These are phyloP conservation scores for Melanomma pulvis-pyrius DNA, from an alignment of 495 filamentous ascomycete species.

Conservation along the genomic window DNA sequence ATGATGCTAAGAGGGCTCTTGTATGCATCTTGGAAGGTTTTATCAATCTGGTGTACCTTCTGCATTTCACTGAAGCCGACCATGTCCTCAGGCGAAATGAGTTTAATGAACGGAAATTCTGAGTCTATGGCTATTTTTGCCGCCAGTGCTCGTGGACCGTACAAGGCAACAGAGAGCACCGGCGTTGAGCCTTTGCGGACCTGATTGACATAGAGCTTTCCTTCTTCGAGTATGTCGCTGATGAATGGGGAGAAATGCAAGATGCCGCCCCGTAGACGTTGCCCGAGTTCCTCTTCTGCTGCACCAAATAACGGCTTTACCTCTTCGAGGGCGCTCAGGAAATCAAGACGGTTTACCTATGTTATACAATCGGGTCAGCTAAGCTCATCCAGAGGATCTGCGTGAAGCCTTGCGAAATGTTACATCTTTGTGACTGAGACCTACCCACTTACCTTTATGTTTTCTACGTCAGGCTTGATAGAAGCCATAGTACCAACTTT, in stretches of 20 bases:
- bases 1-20: slow-evolving; percentile 87
- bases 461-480: slow-evolving; percentile 78
- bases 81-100: slow-evolving; percentile 85
- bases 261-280: slow-evolving; percentile 76
- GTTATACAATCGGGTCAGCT: background rate
- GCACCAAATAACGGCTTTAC: slow-evolving; percentile 93
- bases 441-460: slow-evolving; percentile 71
- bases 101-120: slow-evolving; percentile 90
- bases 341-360: slow-evolving; percentile 62
- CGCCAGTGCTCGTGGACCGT: slow-evolving; percentile 87
- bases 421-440: background rate
- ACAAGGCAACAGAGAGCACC: slow-evolving; percentile 78
- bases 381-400: background rate
- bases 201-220: slow-evolving; percentile 75
- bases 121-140: slow-evolving; percentile 86
- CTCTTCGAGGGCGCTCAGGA: slow-evolving; percentile 83
- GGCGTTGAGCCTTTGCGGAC: slow-evolving; percentile 73
- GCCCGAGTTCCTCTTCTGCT: slow-evolving; percentile 83
- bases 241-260: slow-evolving; percentile 78
- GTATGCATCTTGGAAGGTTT: slow-evolving; percentile 91
- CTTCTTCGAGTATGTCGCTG: slow-evolving; percentile 77
- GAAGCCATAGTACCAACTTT: slow-evolving; percentile 86
- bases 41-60: slow-evolving; percentile 84
- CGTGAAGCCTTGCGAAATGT: background rate
- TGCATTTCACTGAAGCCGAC: slow-evolving; percentile 80